Base-by-base conservation (phyloP, 2,329 filamentous ascomycete species). In the Cordyceps tenuipes region DNA sequence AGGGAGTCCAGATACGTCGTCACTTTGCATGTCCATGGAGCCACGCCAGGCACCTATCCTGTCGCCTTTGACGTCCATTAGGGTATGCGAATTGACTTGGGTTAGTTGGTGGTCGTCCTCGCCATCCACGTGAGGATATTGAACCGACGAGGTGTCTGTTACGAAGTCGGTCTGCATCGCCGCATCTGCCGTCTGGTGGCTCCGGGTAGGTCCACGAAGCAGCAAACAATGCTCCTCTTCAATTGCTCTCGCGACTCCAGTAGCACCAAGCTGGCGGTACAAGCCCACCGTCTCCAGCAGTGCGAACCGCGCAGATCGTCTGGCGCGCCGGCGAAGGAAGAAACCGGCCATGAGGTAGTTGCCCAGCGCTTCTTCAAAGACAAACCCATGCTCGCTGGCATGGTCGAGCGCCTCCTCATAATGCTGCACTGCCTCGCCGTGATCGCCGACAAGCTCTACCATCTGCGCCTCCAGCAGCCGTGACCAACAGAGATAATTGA, bases 331-430 rank as follows among this genome's bases (percentile, higher is more conserved):
- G 15, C 88, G 79, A 57, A 89, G 77, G 63, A 91, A 83, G 68
- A 85, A 86, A 10, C 87, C 87, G 1, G 85, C 88, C 75, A 91
- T 87, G 34, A 91, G 76, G 68, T 90, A 89, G 67, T 88, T 87
- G 17, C 84, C 83, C 1, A 91, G 76, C 0, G 86, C 89, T 69
- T 91, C 87, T 62, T 92, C 89, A 54, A 91, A 81, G 2, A 81
- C 68, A 63, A 89, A 87, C 48, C 79, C 79, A 65, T 90, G 80
- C 59, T 88, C 79, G 21, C 88, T 79, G 13, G 86, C 83, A 66
- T 91, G 88, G 66, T 92, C 88, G 61, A 91, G 73, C 7, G 86
- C 84, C 63, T 83, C 78, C 68, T 93, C 89, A 66, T 90, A 92
- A 49, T 81, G 75, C 26, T 75, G 75, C 39, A 91, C 77, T 8